Evolutionary conservation across 805 yeast species (phyloP), one percentile per base, ranked within the genome.

Genomic region (Pichia heedii): DNA sequence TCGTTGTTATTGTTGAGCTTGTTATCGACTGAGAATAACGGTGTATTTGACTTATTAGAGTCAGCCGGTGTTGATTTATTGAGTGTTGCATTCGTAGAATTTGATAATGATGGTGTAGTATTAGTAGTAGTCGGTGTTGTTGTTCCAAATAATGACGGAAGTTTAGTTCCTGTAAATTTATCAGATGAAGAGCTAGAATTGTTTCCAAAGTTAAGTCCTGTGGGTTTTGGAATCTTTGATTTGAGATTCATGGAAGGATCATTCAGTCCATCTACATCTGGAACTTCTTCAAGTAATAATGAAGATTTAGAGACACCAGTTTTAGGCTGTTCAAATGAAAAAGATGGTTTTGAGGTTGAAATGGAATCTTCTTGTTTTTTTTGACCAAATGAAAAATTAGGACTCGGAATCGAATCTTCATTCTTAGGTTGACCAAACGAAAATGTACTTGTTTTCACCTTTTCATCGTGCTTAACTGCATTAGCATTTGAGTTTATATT

Each of bases 201-300:
- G 13, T 24, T 7, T 22, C 22, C 7, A 30, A 32, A 27, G 10
- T 36, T 6, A 6, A 37, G 18, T 24, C 29, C 35, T 19, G 38
- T 18, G 2, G 22, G 24, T 39, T 39, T 10, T 27, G 27, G n/a
- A 18, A 24, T 24, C 16, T 19, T 33, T 10, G 20, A 20, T 29
- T 29, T 29, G 15, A 22, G 4, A 9, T 22, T n/a, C 40, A 32
- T 41, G 3, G 22, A n/a, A 6, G 26, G 5, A 20, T 37, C 39
- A 22, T 38, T 37, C 19, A 42, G 16, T 10, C 24, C 41, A 33
- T 38, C 45, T 12, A 5, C 22, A 21, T 41, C 43, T 11, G 36
- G 30, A 18, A 41, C 19, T 13, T 24, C 11, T 29, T 41, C 43
- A 27, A 41, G 10, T 2, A 21, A 12, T 8, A 21, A 36, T 21